These are phyloP conservation scores for Cocos nucifera DNA, from an alignment of 176 grass and related monocot genomes.

Conservation along the genomic window DNA sequence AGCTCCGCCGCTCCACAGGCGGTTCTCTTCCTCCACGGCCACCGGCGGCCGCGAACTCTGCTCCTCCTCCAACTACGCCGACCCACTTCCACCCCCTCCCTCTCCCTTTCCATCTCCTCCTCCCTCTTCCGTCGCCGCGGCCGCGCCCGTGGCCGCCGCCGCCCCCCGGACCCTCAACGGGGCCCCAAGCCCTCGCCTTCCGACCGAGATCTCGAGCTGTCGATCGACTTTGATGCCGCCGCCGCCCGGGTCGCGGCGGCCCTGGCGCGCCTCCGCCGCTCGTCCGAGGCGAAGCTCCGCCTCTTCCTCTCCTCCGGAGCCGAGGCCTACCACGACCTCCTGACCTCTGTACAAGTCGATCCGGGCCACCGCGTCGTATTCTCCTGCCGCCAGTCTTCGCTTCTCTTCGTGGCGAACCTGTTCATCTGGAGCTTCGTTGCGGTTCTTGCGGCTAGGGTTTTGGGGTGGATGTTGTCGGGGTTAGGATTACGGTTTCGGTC, in stretches of 20 bases:
- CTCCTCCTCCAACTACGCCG: not conserved
- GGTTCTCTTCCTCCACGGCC: slow-evolving; percentile 6
- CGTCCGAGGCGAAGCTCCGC: slow-evolving; percentile 33
- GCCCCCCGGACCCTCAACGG: slow-evolving; percentile 18
- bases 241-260: slow-evolving; percentile 2
- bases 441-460: slow-evolving; percentile 22
- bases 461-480: slow-evolving; percentile 16
- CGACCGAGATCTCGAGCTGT: slow-evolving; percentile 3
- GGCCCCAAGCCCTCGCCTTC: slow-evolving; percentile 12
- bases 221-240: slow-evolving; percentile 3
- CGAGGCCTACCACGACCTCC: slow-evolving; percentile 50
- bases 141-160: slow-evolving; percentile 16
- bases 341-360: slow-evolving; percentile 33
- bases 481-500: slow-evolving; percentile 16
- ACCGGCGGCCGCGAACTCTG: slow-evolving; percentile 1
- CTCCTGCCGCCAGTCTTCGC: slow-evolving; percentile 54
- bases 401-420: slow-evolving; percentile 31
- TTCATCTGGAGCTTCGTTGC: slow-evolving; percentile 41
- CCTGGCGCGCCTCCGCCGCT: slow-evolving; percentile 36
- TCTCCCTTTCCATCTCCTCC: not conserved
- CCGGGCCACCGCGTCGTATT: slow-evolving; percentile 43
- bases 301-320: slow-evolving; percentile 32
- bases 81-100: not conserved
- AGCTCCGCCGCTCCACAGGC: not conserved
- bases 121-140: not conserved